phyloP scores from a whole-genome alignment of 495 filamentous ascomycete genomes.

The Penicillium chermesinum region DNA sequence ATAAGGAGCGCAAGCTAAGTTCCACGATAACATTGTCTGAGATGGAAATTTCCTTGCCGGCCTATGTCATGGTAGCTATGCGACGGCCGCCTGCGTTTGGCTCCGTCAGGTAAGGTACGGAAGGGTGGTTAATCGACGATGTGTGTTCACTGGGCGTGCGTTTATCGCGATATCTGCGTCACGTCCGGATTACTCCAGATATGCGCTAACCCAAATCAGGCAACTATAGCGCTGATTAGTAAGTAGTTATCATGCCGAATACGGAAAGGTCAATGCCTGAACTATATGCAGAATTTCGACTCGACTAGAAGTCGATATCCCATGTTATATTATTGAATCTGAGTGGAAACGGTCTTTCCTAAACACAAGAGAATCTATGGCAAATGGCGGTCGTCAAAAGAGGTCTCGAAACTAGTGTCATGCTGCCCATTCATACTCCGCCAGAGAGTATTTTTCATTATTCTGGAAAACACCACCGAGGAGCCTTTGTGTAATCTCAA shows the following conservation, averaged over 20 bases:
- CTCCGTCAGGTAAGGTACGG: conserved; percentile 4
- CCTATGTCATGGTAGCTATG: not conserved
- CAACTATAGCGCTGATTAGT: too few species aligned
- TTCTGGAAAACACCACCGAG: not conserved
- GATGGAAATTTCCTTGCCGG: not conserved
- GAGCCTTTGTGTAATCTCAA: conserved; percentile 4
- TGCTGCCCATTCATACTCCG: conserved; percentile 3
- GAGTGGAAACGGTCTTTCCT: too few species aligned
- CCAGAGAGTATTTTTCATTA: not conserved
- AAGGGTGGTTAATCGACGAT: conserved; percentile 1
- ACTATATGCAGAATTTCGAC: too few species aligned
- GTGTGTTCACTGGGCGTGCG: conserved; percentile 13
- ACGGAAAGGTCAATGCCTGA: too few species aligned
- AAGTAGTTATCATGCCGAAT: not conserved
- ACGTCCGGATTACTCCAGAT: conserved; percentile 10
- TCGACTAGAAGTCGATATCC: too few species aligned
- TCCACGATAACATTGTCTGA: conserved; percentile 26
- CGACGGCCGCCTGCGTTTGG: conserved; percentile 9
- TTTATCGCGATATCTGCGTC: conserved; percentile 32
- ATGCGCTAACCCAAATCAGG: too few species aligned
- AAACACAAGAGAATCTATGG: too few species aligned
- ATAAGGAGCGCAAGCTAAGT: conserved; percentile 29
- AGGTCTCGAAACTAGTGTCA: not conserved
- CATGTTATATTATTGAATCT: too few species aligned
- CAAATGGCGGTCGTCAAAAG: too few species aligned